Conservation (phyloP, 2,329 filamentous ascomycete genomes). For the Grosmannia huntii region DNA sequence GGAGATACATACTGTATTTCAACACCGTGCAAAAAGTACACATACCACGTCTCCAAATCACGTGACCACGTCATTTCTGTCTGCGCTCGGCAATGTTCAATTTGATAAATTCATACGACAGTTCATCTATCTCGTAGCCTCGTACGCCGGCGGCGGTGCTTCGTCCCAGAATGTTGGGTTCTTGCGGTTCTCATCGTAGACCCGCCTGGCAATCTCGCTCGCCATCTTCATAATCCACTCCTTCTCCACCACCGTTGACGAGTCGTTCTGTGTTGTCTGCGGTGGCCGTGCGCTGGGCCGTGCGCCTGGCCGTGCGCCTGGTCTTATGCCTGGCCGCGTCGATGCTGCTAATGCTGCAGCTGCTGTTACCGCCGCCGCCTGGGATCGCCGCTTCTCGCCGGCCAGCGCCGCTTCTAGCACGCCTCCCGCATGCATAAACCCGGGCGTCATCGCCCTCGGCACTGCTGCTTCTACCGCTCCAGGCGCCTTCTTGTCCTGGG, state of each 20-base stretch:
- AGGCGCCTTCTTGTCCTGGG: background rate
- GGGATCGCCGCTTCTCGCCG: background rate
- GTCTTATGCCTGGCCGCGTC: background rate
- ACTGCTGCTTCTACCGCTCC: background rate
- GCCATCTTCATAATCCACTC: slow-evolving; percentile 92
- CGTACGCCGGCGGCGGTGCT: slow-evolving; percentile 48
- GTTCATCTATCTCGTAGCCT: slow-evolving; percentile 18
- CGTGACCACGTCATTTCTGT: background rate
- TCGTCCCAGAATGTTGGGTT: slow-evolving; percentile 41
- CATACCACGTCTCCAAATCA: background rate
- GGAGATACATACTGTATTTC: too few species aligned
- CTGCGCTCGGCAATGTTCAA: too few species aligned
- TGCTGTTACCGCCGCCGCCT: background rate
- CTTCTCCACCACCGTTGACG: slow-evolving; percentile 56
- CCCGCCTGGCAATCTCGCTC: slow-evolving; percentile 74
- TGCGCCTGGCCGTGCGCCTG: background rate
- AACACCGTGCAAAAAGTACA: too few species aligned
- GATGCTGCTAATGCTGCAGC: background rate
- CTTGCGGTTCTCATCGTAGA: slow-evolving; percentile 71
- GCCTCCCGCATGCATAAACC: background rate
- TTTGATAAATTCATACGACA: background rate
- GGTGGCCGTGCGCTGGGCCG: background rate
- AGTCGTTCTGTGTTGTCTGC: slow-evolving; percentile 22
- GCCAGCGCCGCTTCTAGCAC: background rate
- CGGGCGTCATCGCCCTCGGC: background rate